Evolutionary conservation across 2,329 filamentous ascomycete species (phyloP).

Genomic region (Allantophomopsis cytisporea): DNA sequence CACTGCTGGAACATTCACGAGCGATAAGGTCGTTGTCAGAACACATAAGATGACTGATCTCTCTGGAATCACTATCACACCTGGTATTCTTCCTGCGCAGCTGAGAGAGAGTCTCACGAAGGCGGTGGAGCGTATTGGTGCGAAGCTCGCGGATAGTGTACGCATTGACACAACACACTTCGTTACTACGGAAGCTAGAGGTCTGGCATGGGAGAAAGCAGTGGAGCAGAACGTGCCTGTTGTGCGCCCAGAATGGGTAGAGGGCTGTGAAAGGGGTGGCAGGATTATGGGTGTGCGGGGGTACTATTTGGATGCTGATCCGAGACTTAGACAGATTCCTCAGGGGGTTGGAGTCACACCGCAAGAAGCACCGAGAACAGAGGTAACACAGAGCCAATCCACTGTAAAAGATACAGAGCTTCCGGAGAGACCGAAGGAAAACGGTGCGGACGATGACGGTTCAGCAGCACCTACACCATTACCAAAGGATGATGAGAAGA

Average conservation of each 20-base stretch:
- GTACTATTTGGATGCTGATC: slow-evolving; percentile 85
- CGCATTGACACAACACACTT: slow-evolving; percentile 98
- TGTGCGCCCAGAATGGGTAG: slow-evolving; percentile 91
- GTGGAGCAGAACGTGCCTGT: slow-evolving; percentile 97
- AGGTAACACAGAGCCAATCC: no score
- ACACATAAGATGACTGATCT: slow-evolving; percentile 99
- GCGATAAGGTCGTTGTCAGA: slow-evolving; percentile 70
- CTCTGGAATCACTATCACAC: slow-evolving; percentile 86
- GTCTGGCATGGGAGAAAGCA: slow-evolving; percentile 87
- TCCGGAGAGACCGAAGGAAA: slow-evolving; percentile 8
- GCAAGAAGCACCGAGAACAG: no score
- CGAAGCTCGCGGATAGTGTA: slow-evolving; percentile 78
- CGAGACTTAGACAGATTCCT: slow-evolving; percentile 12
- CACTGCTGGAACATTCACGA: slow-evolving; percentile 74
- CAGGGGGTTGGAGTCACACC: no score
- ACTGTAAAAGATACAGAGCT: neutral
- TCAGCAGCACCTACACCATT: slow-evolving; percentile 8
- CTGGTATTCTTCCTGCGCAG: slow-evolving; percentile 66
- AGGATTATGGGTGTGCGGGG: slow-evolving; percentile 88
- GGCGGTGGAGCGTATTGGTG: slow-evolving; percentile 79
- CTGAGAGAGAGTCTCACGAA: slow-evolving; percentile 59
- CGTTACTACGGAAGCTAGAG: slow-evolving; percentile 86
- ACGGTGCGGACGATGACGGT: slow-evolving; percentile 6
- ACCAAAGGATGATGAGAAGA: slow-evolving; percentile 11
- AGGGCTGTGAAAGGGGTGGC: slow-evolving; percentile 88